These are phyloP conservation scores for Phytopythium litorale DNA, from an alignment of 352 stramenopile species.

Conservation along the genomic window DNA sequence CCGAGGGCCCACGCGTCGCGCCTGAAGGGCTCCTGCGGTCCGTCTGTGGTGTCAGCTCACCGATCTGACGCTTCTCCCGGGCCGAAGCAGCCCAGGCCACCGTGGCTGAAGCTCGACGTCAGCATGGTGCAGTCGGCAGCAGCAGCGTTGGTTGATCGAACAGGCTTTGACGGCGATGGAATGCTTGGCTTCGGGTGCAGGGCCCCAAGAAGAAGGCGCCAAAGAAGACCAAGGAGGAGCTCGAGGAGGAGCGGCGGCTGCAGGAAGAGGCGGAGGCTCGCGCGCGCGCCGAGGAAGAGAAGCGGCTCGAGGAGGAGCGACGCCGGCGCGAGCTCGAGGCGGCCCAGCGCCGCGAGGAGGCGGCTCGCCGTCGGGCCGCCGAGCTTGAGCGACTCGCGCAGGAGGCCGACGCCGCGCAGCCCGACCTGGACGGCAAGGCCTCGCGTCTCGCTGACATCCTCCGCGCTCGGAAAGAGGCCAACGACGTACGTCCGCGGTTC, in stretches of 20 bases:
- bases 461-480: conserved; percentile 55
- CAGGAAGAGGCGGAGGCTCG: conserved; percentile 74
- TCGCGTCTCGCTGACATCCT: conserved; percentile 58
- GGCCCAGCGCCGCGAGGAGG: conserved; percentile 52
- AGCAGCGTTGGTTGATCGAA: too few species aligned
- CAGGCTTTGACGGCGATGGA: neutral
- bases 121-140: neutral
- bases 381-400: conserved; percentile 56
- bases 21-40: neutral
- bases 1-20: neutral
- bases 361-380: conserved; percentile 53
- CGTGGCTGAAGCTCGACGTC: neutral
- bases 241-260: conserved; percentile 66
- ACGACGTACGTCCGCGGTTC: conserved; percentile 29
- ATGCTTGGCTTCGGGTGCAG: conserved; percentile 15
- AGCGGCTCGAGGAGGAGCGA: conserved; percentile 64
- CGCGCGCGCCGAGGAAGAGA: conserved; percentile 59
- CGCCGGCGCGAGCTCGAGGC: conserved; percentile 54
- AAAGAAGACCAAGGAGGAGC: conserved; percentile 81
- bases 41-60: neutral
- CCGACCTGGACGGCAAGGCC: conserved; percentile 55
- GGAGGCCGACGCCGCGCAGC: conserved; percentile 49
- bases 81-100: too few species aligned
- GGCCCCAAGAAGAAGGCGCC: conserved; percentile 77
- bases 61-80: too few species aligned